Base-by-base conservation (phyloP, 1,139 yeast species). In the Yamadazyma triangularis region DNA sequence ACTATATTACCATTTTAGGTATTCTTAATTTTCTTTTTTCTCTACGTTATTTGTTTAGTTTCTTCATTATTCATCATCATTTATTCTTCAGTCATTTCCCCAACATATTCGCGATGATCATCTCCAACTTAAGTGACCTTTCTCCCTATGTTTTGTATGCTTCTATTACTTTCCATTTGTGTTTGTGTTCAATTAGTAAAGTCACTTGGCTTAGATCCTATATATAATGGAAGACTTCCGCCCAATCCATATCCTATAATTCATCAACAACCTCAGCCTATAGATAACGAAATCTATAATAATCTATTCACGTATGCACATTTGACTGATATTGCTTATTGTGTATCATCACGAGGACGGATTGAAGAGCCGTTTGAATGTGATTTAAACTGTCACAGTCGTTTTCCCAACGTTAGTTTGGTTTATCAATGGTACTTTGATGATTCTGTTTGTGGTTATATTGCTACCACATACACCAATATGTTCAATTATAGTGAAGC, bases 301-400 rank as follows among this genome's bases (percentile, higher is more conserved):
- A 53, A 57, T 29, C 47, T 65, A 34, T 59, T 48, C 45, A 60
- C 64, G 4, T 63, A 64, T 41, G 73, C 77, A 2, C 74, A 69
- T 43, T 48, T 71, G 26, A 65, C 67, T 26, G 77, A 71, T 36
- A 68, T 70, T 14, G 54, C 76, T 8, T 73, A 73, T 39, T 73
- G 79, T 40, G 58, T 73, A 2, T 64, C 73, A 2, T 48, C 56
- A 2, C 37, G 58, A 2, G 48, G 58, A 3, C 46, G 48, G 4
- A 60, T 73, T 6, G 45, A 51, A 2, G 47, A 50, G 15, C 78
- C 78, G 0, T 73, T 73, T 39, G 40, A 51, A n/a, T 73, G 79
- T 42, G 66, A 62, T 14, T 50, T 66, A 26, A 45, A 50, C 13
- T 72, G 79, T 40, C 59, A 57, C 12, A 41, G 41, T 3, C 34